Percentiles rank a stretch among this genome's conserved stretches.
Conservation (phyloP, 73 alveolate genomes). For the Urostyla sp. region DNA sequence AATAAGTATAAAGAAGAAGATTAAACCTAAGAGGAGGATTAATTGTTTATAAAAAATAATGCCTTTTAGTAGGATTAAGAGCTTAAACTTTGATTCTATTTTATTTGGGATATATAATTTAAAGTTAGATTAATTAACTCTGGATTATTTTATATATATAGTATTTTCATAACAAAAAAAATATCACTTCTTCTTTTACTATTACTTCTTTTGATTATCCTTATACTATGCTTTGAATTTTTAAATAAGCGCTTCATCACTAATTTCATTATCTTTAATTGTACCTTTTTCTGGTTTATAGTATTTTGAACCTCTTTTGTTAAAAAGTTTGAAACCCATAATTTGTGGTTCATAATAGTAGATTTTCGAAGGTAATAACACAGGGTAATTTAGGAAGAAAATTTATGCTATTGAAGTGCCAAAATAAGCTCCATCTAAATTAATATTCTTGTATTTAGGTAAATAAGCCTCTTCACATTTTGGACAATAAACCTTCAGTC, state of each 20-base stretch:
- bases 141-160: too few species aligned
- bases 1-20: too few species aligned
- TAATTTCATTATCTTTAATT: conserved; percentile 10
- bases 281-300: conserved; percentile 34
- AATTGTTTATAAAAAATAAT: too few species aligned
- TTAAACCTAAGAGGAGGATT: too few species aligned
- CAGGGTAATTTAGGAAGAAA: conserved; percentile 58
- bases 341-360: conserved; percentile 82
- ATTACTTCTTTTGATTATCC: too few species aligned
- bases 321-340: conserved; percentile 92
- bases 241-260: background rate
- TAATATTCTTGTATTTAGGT: conserved; percentile 88
- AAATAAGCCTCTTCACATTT: conserved; percentile 96
- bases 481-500: conserved; percentile 97
- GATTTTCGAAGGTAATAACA: conserved; percentile 69
- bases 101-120: too few species aligned
- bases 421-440: conserved; percentile 95
- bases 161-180: too few species aligned
- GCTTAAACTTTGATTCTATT: too few species aligned
- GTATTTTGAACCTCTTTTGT: conserved; percentile 91
- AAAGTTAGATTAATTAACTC: too few species aligned
- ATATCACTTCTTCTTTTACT: too few species aligned
- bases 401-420: conserved; percentile 92
- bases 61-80: too few species aligned
- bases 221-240: too few species aligned